Base-by-base conservation (phyloP, 129 eudicot species). In the Oenanthe sinensis region DNA sequence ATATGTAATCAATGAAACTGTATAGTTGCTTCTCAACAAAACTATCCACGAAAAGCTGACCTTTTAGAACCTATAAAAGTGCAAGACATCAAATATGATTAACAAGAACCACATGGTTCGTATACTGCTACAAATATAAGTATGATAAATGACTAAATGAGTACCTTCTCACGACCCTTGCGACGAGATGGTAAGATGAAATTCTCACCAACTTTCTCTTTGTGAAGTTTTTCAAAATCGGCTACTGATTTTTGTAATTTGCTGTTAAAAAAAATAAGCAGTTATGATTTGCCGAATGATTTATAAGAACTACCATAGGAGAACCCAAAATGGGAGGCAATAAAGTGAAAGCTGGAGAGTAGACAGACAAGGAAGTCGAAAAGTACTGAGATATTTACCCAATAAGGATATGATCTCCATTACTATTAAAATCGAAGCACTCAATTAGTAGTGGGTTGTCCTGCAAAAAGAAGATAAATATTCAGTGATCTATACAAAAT, bases 391-490 rank as follows among this genome's bases (percentile, higher is more conserved):
- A 44, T n/a, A 78, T 12, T 79, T 96, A 96, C 99, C 99, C 99
- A 26, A 96, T 96, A 49, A 96, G 84, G 37, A 75, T 77, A 70
- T 96, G 99, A 78, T 87, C 87, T 72, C 99, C 99, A 85, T 72
- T 84, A 81, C 71, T 88, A 60, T 96, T 92, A 82, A 96, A 96
- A 88, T 96, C 99, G 83, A 96, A 92, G 84, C 99, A 96, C 89
- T 96, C 97, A 8, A 96, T 83, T 58, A 92, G 55, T 58, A 96
- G 76, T 70, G 99, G 99, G 76, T 88, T 95, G 46, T 84, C 97
- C 98, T 95, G 86, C 79, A 83, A 74, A 46, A 28, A 15, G 54
- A 58, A 75, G 50, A 62, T 4, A 17, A 20, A 54, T 20, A 58
- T 28, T 58, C 65, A 58, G 30, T 4, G 22, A 39, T 39, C 42